Evolutionary conservation across 768 basidiomycete species (phyloP).

Genomic region (Boletus eberwhitei): DNA sequence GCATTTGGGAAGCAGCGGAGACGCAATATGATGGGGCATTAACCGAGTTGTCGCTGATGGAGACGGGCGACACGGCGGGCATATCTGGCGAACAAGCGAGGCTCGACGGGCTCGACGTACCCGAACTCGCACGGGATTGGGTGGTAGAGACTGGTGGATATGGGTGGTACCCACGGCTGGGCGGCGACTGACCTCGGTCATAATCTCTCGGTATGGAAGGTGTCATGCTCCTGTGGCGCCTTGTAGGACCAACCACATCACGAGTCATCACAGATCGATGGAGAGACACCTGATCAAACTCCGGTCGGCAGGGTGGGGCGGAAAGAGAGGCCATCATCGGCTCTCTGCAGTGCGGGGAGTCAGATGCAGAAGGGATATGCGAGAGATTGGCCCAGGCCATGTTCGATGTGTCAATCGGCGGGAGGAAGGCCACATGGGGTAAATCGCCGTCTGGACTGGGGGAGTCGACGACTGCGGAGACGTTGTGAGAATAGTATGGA

Average conservation of each 20-base stretch:
- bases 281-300: conserved; percentile 50
- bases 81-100: conserved; percentile 30
- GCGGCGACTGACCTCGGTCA: conserved; percentile 46
- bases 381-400: conserved; percentile 24
- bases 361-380: conserved; percentile 12
- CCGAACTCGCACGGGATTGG: conserved; percentile 30
- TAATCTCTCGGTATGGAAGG: conserved; percentile 57
- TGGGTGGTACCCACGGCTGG: conserved; percentile 53
- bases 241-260: conserved; percentile 53
- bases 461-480: conserved; percentile 14
- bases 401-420: conserved; percentile 21
- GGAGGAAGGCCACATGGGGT: conserved; percentile 20
- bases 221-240: conserved; percentile 76
- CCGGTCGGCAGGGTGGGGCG: conserved; percentile 65
- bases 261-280: conserved; percentile 24
- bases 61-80: conserved; percentile 19
- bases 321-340: conserved; percentile 46
- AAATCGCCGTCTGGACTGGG: conserved; percentile 19
- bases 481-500: conserved; percentile 24
- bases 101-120: conserved; percentile 30
- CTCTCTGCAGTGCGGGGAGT: conserved; percentile 37
- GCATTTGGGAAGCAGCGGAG: conserved; percentile 14
- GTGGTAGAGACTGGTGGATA: conserved; percentile 37
- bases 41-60: conserved; percentile 11
- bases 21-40: conserved; percentile 23